These are phyloP conservation scores for Kentomonas sorsogonicus DNA, from an alignment of 208 protist genomes.

Conservation along the genomic window DNA sequence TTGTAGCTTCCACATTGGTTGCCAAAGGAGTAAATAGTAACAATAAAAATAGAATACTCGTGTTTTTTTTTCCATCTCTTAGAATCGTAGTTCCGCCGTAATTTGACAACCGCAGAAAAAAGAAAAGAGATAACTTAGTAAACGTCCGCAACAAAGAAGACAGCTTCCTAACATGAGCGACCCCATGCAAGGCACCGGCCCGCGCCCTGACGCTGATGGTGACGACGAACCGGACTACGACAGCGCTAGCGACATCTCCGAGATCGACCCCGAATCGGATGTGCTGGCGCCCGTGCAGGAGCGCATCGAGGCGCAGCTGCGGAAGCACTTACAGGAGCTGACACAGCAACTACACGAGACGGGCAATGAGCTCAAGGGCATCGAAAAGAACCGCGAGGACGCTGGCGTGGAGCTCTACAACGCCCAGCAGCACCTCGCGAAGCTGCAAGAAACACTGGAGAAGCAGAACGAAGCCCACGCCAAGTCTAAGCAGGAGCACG, in stretches of 20 bases:
- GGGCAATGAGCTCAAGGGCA: slow-evolving; percentile 61
- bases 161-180: too few relatives aligned
- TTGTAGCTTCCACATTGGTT: too few relatives aligned
- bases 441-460: slow-evolving; percentile 90
- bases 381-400: slow-evolving; percentile 84
- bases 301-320: slow-evolving; percentile 84
- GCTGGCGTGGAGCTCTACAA: slow-evolving; percentile 94
- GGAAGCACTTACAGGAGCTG: slow-evolving; percentile 83
- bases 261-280: slow-evolving; percentile 82
- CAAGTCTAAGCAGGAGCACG: slow-evolving; percentile 64
- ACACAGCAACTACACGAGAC: slow-evolving; percentile 81
- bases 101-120: too few relatives aligned
- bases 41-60: too few relatives aligned
- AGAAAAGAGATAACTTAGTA: too few relatives aligned
- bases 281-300: slow-evolving; percentile 83
- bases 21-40: too few relatives aligned
- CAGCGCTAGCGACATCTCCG: slow-evolving; percentile 77
- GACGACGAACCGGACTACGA: slow-evolving; percentile 52
- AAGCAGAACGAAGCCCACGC: slow-evolving; percentile 84
- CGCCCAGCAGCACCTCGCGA: slow-evolving; percentile 92
- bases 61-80: too few relatives aligned
- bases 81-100: too few relatives aligned
- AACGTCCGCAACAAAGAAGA: too few relatives aligned
- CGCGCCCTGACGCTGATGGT: slow-evolving; percentile 19
- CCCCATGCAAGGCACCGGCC: too few relatives aligned